phyloP scores from a whole-genome alignment of 495 filamentous ascomycete species.

The Tuber umbilicatum region DNA sequence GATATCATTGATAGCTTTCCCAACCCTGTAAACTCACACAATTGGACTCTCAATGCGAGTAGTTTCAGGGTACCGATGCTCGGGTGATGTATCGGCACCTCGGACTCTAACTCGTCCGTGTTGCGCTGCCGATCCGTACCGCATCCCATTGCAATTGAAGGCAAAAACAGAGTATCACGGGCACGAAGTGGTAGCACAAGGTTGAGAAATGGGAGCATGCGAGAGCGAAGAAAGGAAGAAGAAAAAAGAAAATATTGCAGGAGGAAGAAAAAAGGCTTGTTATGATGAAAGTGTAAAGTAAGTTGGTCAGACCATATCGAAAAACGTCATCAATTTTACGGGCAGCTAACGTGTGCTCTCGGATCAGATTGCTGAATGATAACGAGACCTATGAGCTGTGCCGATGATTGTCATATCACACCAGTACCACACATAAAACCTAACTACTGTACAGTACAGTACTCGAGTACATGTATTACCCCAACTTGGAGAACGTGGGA shows the following conservation, averaged over 20 bases:
- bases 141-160: not conserved
- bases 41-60: not conserved
- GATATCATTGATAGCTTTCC: not conserved
- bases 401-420: not conserved
- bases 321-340: not conserved
- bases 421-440: not conserved
- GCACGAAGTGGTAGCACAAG: not conserved
- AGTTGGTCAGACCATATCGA: too few species aligned
- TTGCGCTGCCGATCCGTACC: not conserved
- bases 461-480: too few species aligned
- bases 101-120: not conserved
- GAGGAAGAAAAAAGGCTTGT: not conserved
- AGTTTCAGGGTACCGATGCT: not conserved
- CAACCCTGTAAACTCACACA: not conserved
- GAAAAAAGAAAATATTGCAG: not conserved
- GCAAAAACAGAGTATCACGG: not conserved
- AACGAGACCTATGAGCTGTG: not conserved
- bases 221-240: not conserved
- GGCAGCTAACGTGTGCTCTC: not conserved
- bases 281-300: not conserved
- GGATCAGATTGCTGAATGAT: conserved; percentile 3
- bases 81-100: not conserved
- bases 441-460: too few species aligned
- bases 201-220: not conserved
- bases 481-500: not conserved